These are phyloP conservation scores for Venturia aucupariae DNA, from an alignment of 2,329 filamentous ascomycete species.

Conservation along the genomic window DNA sequence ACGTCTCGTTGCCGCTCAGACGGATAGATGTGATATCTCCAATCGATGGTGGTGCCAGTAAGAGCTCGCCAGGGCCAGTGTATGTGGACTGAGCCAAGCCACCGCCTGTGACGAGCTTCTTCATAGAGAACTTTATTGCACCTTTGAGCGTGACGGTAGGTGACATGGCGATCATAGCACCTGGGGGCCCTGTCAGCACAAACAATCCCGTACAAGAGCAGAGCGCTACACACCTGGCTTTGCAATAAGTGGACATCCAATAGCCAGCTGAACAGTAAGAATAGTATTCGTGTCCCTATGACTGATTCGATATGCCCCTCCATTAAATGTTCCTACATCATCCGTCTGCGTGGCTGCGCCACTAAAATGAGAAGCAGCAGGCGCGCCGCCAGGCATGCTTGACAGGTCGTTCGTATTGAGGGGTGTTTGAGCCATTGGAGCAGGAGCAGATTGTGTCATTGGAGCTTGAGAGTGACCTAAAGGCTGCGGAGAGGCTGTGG, in stretches of 20 bases:
- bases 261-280: conserved; percentile 78
- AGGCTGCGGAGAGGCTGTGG: conserved; percentile 16
- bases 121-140: conserved; percentile 73
- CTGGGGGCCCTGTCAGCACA: conserved; percentile 29
- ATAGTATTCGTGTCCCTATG: conserved; percentile 88
- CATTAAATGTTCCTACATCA: conserved; percentile 94
- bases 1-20: conserved; percentile 61
- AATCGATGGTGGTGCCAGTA: conserved; percentile 69
- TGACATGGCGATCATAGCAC: conserved; percentile 92
- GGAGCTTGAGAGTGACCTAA: conserved; percentile 16
- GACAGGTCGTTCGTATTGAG: conserved; percentile 24
- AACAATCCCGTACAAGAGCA: background rate
- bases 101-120: conserved; percentile 78
- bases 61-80: conserved; percentile 82
- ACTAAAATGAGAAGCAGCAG: conserved; percentile 48
- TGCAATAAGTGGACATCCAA: conserved; percentile 72
- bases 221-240: conserved; percentile 54
- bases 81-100: conserved; percentile 72
- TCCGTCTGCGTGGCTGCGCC: conserved; percentile 59
- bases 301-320: conserved; percentile 85
- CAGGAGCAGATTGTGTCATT: conserved; percentile 21
- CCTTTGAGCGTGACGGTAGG: conserved; percentile 78
- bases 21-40: conserved; percentile 80
- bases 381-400: conserved; percentile 30
- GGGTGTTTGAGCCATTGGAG: conserved; percentile 21